phyloP scores from a whole-genome alignment of 169 alveolate species.

The Cryptosporidium ubiquitum region DNA sequence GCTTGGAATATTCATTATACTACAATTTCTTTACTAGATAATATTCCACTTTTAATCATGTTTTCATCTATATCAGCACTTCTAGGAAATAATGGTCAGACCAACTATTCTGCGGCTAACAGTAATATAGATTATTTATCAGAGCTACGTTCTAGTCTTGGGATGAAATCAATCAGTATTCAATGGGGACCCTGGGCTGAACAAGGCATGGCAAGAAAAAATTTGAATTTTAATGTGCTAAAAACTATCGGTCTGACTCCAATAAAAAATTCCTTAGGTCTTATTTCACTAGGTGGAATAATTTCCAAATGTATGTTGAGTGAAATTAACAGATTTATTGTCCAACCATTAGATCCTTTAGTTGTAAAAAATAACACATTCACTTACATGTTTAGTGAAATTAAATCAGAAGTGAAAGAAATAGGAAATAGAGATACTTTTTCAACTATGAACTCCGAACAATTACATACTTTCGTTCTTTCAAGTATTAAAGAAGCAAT shows the following conservation, averaged over 20 bases:
- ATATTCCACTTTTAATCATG: constrained; percentile 74
- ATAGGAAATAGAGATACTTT: not conserved
- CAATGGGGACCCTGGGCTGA: constrained; percentile 86
- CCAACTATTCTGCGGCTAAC: constrained; percentile 83
- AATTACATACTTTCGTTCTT: constrained; percentile 15
- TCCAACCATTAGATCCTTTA: constrained; percentile 44
- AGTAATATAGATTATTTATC: constrained; percentile 79
- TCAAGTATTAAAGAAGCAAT: constrained; percentile 28
- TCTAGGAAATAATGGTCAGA: constrained; percentile 81
- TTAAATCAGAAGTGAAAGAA: constrained; percentile 4
- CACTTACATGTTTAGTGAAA: constrained; percentile 20
- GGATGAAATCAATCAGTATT: constrained; percentile 78
- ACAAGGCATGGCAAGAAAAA: constrained; percentile 78
- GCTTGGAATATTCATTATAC: constrained; percentile 82
- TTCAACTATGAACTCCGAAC: constrained; percentile 10
- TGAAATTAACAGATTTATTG: constrained; percentile 18
- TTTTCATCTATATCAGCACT: constrained; percentile 81
- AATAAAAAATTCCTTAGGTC: constrained; percentile 36
- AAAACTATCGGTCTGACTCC: constrained; percentile 33
- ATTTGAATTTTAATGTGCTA: not conserved
- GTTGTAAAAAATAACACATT: constrained; percentile 16
- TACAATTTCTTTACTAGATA: constrained; percentile 27
- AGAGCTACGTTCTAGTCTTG: constrained; percentile 76
- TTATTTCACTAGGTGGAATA: constrained; percentile 50
- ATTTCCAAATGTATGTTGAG: not conserved